A percentile compares a stretch with the other conserved stretches of the same genome.
phyloP scores from a whole-genome alignment of 1,284 basidiomycete genomes.

The Blastosporella zonata region DNA sequence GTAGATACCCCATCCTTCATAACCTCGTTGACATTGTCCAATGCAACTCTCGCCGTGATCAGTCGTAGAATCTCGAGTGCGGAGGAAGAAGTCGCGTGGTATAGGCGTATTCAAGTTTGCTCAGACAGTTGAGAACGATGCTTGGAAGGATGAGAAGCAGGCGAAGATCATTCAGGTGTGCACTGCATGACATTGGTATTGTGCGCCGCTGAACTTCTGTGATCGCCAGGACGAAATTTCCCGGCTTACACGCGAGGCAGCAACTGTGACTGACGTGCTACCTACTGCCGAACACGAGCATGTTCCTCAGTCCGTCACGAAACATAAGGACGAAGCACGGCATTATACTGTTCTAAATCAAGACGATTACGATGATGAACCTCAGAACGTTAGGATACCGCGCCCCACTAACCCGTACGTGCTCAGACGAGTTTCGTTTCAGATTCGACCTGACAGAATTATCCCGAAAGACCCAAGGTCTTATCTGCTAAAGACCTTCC shows the following conservation, averaged over 20 bases:
- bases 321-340: slow-evolving; percentile 31
- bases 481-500: slow-evolving; percentile 48
- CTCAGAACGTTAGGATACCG: slow-evolving; percentile 18
- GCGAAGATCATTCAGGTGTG: slow-evolving; percentile 60
- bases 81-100: slow-evolving; percentile 59
- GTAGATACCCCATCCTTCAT: slow-evolving; percentile 35
- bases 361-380: slow-evolving; percentile 23
- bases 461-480: slow-evolving; percentile 47
- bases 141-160: slow-evolving; percentile 58
- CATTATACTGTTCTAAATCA: slow-evolving; percentile 44
- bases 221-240: slow-evolving; percentile 47
- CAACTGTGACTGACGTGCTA: slow-evolving; percentile 3
- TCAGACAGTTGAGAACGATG: slow-evolving; percentile 66
- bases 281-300: slow-evolving; percentile 20
- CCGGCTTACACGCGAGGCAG: slow-evolving; percentile 36
- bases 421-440: background rate
- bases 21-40: slow-evolving; percentile 12
- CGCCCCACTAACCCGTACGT: slow-evolving; percentile 32
- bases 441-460: slow-evolving; percentile 4
- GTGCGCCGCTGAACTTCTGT: background rate
- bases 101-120: slow-evolving; percentile 74
- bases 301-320: slow-evolving; percentile 21
- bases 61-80: slow-evolving; percentile 64
- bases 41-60: slow-evolving; percentile 13
- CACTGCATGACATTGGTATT: background rate